Conservation (phyloP, 345 rosid species). For the Balakata baccata region DNA sequence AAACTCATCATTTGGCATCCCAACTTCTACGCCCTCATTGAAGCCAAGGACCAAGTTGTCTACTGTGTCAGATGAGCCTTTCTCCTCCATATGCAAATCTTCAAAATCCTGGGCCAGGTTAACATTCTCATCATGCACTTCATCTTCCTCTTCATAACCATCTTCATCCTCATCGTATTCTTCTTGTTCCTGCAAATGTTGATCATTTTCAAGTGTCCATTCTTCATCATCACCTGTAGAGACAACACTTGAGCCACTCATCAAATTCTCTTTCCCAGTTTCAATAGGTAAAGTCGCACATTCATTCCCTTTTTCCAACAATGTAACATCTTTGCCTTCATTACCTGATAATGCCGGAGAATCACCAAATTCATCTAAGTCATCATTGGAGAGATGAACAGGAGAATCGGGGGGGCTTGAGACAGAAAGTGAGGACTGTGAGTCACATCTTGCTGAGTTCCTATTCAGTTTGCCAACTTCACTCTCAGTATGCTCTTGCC, state of each 20-base stretch:
- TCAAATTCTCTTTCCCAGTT: conserved; percentile 45
- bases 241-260: conserved; percentile 45
- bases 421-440: conserved; percentile 92
- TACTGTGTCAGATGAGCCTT: conserved; percentile 42
- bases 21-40: conserved; percentile 86
- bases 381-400: conserved; percentile 85
- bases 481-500: conserved; percentile 32
- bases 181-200: conserved; percentile 76
- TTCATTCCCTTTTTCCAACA: conserved; percentile 39
- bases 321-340: conserved; percentile 42
- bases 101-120: conserved; percentile 53
- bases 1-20: conserved; percentile 70
- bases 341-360: conserved; percentile 45
- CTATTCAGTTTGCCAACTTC: conserved; percentile 44
- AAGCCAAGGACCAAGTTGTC: conserved; percentile 74
- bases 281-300: conserved; percentile 35
- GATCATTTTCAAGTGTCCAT: conserved; percentile 68
- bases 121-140: conserved; percentile 60
- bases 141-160: conserved; percentile 82
- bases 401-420: conserved; percentile 96
- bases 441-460: conserved; percentile 62
- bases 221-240: conserved; percentile 81
- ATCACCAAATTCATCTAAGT: conserved; percentile 81
- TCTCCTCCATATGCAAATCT: conserved; percentile 56
- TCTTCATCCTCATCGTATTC: conserved; percentile 94